A percentile compares a stretch with the other conserved stretches of the same genome.
phyloP scores from a whole-genome alignment of 2,329 filamentous ascomycete genomes.

The Colletotrichum sp. region DNA sequence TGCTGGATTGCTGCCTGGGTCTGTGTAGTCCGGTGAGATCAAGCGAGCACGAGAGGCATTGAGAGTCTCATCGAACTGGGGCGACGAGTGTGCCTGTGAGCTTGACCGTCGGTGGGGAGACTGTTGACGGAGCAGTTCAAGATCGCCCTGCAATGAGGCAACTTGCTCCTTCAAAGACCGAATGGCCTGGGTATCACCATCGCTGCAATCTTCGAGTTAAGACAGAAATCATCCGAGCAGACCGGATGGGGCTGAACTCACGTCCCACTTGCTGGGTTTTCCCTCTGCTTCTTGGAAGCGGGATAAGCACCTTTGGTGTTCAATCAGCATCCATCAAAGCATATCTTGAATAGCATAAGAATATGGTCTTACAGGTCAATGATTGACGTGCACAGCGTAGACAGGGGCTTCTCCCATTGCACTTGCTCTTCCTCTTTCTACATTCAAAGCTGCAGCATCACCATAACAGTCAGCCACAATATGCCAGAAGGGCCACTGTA shows the following conservation, averaged over 20 bases:
- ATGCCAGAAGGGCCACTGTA: not conserved
- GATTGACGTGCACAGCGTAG: slow-evolving; percentile 13
- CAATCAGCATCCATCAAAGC: not conserved
- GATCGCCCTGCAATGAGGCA: not conserved
- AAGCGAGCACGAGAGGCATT: not conserved
- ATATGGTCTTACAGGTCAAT: not conserved
- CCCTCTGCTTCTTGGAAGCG: not conserved
- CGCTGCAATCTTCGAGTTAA: not conserved
- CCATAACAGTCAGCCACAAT: not conserved
- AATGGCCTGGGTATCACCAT: not conserved
- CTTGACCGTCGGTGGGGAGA: not conserved
- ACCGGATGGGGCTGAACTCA: not conserved
- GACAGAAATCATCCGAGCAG: not conserved
- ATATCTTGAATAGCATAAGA: not conserved
- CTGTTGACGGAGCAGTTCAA: not conserved
- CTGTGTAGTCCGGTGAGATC: not conserved
- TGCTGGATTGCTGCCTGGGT: not conserved
- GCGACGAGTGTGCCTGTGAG: not conserved
- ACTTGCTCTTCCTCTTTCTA: slow-evolving; percentile 17
- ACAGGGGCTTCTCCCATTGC: slow-evolving; percentile 14
- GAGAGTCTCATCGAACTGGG: not conserved
- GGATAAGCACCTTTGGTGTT: not conserved
- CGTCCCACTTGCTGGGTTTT: not conserved
- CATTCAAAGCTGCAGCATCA: not conserved
- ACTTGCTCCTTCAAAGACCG: slow-evolving; percentile 5